Conservation (phyloP, 2,329 filamentous ascomycete genomes). For the Penicillium brasilianum region DNA sequence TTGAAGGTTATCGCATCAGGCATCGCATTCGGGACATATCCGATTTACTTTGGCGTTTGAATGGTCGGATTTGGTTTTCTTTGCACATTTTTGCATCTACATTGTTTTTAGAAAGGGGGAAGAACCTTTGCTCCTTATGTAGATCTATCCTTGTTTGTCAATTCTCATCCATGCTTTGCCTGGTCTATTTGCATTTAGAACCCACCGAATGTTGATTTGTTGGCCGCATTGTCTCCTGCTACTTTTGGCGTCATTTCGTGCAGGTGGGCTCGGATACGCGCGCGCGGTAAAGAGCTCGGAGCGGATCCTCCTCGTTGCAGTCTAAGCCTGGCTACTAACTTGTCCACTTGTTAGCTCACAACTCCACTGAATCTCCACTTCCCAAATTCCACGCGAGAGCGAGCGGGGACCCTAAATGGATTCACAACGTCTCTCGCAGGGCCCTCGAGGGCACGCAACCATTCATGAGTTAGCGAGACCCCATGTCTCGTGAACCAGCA, state of each 20-base stretch:
- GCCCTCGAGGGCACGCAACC: not conserved
- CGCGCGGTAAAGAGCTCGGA: conserved; percentile 9
- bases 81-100: not conserved
- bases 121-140: not conserved
- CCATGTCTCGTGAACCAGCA: not conserved
- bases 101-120: conserved; percentile 8
- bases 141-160: not conserved
- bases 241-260: not conserved
- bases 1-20: not conserved
- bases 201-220: not conserved
- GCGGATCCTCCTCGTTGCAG: not conserved
- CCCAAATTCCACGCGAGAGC: conserved; percentile 3
- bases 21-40: conserved; percentile 15
- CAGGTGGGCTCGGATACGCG: conserved; percentile 1
- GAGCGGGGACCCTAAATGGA: not conserved
- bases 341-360: not conserved
- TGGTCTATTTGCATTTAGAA: no score
- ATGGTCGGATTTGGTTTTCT: not conserved
- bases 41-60: conserved; percentile 9
- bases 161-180: not conserved
- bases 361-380: conserved; percentile 3
- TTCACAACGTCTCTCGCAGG: not conserved
- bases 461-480: not conserved
- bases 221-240: not conserved
- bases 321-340: conserved; percentile 11